These are phyloP conservation scores for Saccharomyces hybrid DNA, from an alignment of 1,139 yeast species.

Conservation along the genomic window DNA sequence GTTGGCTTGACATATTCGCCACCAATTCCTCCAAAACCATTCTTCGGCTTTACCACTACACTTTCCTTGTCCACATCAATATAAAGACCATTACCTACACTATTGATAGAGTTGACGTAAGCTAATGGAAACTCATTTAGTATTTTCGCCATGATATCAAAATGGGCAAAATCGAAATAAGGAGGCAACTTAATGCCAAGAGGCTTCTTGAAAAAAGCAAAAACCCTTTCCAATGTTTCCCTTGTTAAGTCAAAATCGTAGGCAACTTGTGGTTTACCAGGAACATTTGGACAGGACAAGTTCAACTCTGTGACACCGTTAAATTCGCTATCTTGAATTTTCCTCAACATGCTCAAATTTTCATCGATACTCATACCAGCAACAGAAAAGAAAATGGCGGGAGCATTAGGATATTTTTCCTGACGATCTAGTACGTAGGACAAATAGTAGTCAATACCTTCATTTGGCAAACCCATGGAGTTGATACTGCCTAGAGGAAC, in stretches of 20 bases:
- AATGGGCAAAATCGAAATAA: no score
- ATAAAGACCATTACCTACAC: no score
- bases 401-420: conserved; percentile 9
- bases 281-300: conserved; percentile 28
- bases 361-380: conserved; percentile 29
- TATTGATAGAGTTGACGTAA: no score
- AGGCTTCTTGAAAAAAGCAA: no score
- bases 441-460: conserved; percentile 25
- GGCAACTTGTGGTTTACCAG: conserved; percentile 40
- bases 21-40: conserved; percentile 30
- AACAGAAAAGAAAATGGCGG: conserved; percentile 23
- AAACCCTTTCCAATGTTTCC: no score
- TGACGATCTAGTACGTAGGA: conserved; percentile 21
- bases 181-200: no score
- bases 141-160: no score
- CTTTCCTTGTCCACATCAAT: conserved; percentile 23
- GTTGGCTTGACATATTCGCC: conserved; percentile 30
- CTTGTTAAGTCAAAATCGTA: no score
- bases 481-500: conserved; percentile 29
- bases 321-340: conserved; percentile 22
- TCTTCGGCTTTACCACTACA: conserved; percentile 27
- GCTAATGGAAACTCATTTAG: no score
- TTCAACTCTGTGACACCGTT: conserved; percentile 25
- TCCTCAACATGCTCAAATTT: conserved; percentile 17
- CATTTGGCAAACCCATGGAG: conserved; percentile 30